Percentiles rank a stretch among this genome's conserved stretches.
phyloP scores from a whole-genome alignment of 23 red algal genomes.

The Agarophyton chilense region DNA sequence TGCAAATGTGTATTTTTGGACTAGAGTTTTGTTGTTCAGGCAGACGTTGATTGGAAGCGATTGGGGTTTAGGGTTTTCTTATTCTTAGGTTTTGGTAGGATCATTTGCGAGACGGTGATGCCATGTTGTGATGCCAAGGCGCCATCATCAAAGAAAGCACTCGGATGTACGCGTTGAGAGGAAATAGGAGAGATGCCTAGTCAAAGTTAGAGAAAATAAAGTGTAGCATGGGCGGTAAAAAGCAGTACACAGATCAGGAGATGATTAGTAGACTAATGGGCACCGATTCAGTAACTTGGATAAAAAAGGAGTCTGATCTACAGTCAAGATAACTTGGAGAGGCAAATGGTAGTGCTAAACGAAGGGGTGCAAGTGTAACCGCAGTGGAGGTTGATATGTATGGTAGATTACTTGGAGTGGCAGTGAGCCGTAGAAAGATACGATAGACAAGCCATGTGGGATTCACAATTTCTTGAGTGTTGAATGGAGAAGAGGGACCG shows the following conservation, averaged over 20 bases:
- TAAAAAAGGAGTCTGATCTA: neutral
- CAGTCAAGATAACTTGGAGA: constrained; percentile 15
- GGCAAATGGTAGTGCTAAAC: constrained; percentile 4
- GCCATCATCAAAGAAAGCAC: constrained; percentile 43
- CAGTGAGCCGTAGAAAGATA: constrained; percentile 21
- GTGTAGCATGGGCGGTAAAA: constrained; percentile 7
- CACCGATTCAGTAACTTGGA: neutral
- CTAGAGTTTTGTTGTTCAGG: constrained; percentile 32
- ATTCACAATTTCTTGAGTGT: constrained; percentile 25
- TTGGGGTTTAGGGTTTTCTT: neutral
- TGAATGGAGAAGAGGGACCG: neutral
- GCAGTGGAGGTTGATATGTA: constrained; percentile 25
- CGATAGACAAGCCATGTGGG: constrained; percentile 27
- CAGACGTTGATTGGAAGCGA: neutral
- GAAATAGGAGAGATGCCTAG: neutral
- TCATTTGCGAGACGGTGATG: neutral
- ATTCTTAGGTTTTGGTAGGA: constrained; percentile 22
- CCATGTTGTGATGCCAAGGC: constrained; percentile 13
- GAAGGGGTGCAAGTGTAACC: constrained; percentile 19
- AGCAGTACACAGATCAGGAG: constrained; percentile 8
- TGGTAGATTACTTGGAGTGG: neutral
- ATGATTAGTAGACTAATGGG: neutral
- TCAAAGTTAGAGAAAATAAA: constrained; percentile 23
- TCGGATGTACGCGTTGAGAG: constrained; percentile 40
- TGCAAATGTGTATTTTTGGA: constrained; percentile 34